Conservation (phyloP, 805 yeast genomes). For the Myxozyma nipponensis region DNA sequence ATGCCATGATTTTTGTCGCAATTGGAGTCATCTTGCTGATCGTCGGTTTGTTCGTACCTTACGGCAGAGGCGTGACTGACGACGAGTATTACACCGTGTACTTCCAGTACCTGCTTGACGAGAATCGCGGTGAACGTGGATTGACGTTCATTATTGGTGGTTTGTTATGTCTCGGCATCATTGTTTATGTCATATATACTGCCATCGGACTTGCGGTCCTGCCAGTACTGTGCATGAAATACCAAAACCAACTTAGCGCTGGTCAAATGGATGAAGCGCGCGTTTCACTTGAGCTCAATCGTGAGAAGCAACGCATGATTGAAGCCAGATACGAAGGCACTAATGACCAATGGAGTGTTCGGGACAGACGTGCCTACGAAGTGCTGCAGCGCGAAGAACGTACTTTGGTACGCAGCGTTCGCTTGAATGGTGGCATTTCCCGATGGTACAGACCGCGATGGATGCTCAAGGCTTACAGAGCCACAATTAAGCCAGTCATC, state of each 20-base stretch:
- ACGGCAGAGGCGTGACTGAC: slow-evolving; percentile 23
- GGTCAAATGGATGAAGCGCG: slow-evolving; percentile 26
- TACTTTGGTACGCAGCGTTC: slow-evolving; percentile 27
- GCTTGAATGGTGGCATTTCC: slow-evolving; percentile 18
- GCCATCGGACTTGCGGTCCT: slow-evolving; percentile 28
- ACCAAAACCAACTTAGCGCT: slow-evolving; percentile 14
- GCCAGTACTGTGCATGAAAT: slow-evolving; percentile 25
- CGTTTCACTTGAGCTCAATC: slow-evolving; percentile 26
- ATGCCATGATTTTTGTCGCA: slow-evolving; percentile 18
- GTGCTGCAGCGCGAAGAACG: slow-evolving; percentile 30
- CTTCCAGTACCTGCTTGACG: slow-evolving; percentile 21
- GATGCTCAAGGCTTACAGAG: slow-evolving; percentile 15
- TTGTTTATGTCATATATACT: slow-evolving; percentile 26
- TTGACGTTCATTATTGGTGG: slow-evolving; percentile 28
- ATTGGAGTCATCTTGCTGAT: slow-evolving; percentile 20
- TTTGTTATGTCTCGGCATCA: slow-evolving; percentile 24
- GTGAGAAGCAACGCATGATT: slow-evolving; percentile 33
- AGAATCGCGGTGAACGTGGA: slow-evolving; percentile 27
- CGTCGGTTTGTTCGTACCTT: slow-evolving; percentile 26
- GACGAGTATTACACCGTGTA: slow-evolving; percentile 22
- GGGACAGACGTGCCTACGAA: slow-evolving; percentile 31
- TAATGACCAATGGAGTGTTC: slow-evolving; percentile 27
- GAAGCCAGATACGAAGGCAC: slow-evolving; percentile 28
- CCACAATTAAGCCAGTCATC: slow-evolving; percentile 17
- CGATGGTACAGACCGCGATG: slow-evolving; percentile 24